phyloP scores from a whole-genome alignment of 768 basidiomycete species.

The Russula dissimulans region DNA sequence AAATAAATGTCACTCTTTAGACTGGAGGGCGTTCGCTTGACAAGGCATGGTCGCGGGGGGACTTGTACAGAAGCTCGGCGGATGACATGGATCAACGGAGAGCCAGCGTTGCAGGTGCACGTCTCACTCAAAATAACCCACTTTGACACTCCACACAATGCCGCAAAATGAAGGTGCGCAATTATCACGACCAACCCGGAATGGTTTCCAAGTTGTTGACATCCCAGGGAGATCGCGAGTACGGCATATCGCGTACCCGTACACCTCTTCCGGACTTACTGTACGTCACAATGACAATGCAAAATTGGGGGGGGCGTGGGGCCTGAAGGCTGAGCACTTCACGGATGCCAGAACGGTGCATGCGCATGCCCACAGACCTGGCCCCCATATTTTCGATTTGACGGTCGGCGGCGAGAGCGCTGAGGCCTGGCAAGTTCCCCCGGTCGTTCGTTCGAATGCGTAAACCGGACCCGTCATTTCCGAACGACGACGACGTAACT shows the following conservation, averaged over 20 bases:
- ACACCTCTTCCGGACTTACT: neutral
- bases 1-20: neutral
- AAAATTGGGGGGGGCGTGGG: neutral
- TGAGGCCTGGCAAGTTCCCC: slow-evolving; percentile 5
- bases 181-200: neutral
- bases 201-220: neutral
- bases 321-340: slow-evolving; percentile 4
- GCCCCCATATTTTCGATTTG: neutral
- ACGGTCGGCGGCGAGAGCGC: neutral
- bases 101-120: neutral
- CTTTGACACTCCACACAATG: neutral
- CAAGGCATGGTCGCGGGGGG: neutral
- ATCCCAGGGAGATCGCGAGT: neutral
- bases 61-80: too few relatives aligned
- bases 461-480: slow-evolving; percentile 10
- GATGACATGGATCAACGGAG: too few relatives aligned
- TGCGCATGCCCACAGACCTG: neutral
- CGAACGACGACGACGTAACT: slow-evolving; percentile 10
- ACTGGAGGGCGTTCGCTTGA: neutral
- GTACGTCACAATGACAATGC: slow-evolving; percentile 15
- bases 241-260: slow-evolving; percentile 3
- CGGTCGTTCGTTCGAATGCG: slow-evolving; percentile 10
- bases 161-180: neutral
- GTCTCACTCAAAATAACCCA: neutral
- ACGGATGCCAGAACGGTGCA: neutral